Conservation (phyloP, 2,329 filamentous ascomycete species). For the Seiridium unicorne region DNA sequence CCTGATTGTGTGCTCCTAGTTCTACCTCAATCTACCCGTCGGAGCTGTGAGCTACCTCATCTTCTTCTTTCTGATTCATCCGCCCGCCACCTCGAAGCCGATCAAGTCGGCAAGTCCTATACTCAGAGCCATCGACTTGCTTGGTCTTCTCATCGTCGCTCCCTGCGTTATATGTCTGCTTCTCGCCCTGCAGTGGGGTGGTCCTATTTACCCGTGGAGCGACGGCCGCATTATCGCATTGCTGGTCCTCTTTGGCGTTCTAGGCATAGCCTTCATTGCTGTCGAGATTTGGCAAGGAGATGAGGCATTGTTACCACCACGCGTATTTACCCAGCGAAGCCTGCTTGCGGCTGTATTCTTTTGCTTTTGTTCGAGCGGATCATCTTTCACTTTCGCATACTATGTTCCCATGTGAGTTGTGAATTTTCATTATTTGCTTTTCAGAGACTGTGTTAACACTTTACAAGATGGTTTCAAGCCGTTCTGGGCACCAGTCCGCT, state of each 20-base stretch:
- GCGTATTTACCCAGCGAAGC: too few relatives aligned
- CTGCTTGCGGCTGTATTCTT: too few relatives aligned
- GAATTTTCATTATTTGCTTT: too few relatives aligned
- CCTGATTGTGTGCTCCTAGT: slow-evolving; percentile 16
- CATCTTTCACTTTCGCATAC: too few relatives aligned
- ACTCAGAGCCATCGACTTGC: slow-evolving; percentile 24
- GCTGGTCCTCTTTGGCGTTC: slow-evolving; percentile 34
- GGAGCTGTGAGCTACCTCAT: slow-evolving; percentile 25
- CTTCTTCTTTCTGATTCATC: slow-evolving; percentile 22
- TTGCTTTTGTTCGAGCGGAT: too few relatives aligned
- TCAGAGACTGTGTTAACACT: too few relatives aligned
- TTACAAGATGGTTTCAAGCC: too few relatives aligned
- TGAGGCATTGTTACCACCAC: too few relatives aligned
- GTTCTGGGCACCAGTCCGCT: too few relatives aligned
- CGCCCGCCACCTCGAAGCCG: slow-evolving; percentile 19
- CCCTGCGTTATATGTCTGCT: slow-evolving; percentile 27
- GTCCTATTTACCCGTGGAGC: slow-evolving; percentile 37
- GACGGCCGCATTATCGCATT: slow-evolving; percentile 41
- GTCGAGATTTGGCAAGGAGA: too few relatives aligned
- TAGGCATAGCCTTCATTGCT: slow-evolving; percentile 13
- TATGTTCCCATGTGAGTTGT: too few relatives aligned
- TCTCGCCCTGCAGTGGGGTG: slow-evolving; percentile 33
- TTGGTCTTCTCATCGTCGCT: slow-evolving; percentile 22
- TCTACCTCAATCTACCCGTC: slow-evolving; percentile 37
- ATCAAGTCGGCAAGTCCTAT: slow-evolving; percentile 16